Base-by-base conservation (phyloP, 176 grass and related monocot genomes). In the Carex kokanica region DNA sequence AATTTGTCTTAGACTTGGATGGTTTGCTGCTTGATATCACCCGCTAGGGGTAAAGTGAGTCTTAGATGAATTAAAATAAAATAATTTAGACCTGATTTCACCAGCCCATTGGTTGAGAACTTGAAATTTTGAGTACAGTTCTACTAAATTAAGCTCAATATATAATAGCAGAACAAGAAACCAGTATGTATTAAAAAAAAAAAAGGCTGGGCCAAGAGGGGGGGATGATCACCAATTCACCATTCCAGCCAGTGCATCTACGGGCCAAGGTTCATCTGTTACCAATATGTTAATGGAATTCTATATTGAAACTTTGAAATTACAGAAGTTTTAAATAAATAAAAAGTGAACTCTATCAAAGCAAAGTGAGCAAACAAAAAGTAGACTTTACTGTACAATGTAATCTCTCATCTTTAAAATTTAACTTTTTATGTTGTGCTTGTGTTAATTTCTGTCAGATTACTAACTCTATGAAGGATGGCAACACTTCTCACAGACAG, bases 401-500 rank as follows among this genome's bases (percentile, higher is more conserved):
- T 75, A 16, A 31, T 75, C 23, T 25, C 21, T 75, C 13, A 75
- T 75, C 2, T 54, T 54, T 17, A 13, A 47, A 55, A 27, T n/a
- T 74, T 51, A 23, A 69, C 13, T 24, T 14, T 18, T 74, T 3
- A 24, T 51, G 70, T 23, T 13, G n/a, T 74, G 17, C 17, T 71
- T 8, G 15, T 47, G 5, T 54, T 74, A 1, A 18, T 38, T 38
- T 68, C 32, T 43, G 15, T 47, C 71, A 74, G 71, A 52, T 29
- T 29, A 41, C 64, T 38, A 64, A 23, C 12, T 8, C 56, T 78
- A 85, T 32, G 70, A 85, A 85, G 57, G 70, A 32, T 49, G 16
- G 38, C 83, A 85, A 14, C 83, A 85, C 20, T 78, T 64, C 83
- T 78, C 83, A 54, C 83, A 85, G 11, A 65, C 54, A 29, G 83